Percentiles rank a stretch among this genome's conserved stretches.
These are phyloP conservation scores for Saururus chinensis DNA, from an alignment of 164 flowering plant genomes.

Conservation along the genomic window DNA sequence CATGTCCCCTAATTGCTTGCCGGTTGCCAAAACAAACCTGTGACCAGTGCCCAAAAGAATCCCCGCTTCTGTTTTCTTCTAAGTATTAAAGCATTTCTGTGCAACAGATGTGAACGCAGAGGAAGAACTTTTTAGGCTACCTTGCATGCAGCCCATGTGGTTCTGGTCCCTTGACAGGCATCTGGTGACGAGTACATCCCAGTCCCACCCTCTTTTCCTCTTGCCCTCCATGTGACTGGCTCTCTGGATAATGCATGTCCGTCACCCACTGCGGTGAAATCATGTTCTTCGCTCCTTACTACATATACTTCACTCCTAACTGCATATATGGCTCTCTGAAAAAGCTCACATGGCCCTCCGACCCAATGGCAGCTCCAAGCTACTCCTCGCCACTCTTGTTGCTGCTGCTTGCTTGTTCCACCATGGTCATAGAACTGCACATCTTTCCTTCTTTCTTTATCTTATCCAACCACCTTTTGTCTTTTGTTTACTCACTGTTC, in stretches of 20 bases:
- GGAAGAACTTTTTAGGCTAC: too few relatives aligned
- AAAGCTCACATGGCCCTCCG: neutral
- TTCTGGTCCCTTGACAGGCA: conserved; percentile 7
- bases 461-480: too few relatives aligned
- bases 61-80: too few relatives aligned
- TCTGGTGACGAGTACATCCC: neutral
- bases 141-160: conserved; percentile 6
- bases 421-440: conserved; percentile 15
- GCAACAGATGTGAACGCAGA: too few relatives aligned
- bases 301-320: too few relatives aligned
- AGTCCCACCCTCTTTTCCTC: neutral
- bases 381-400: conserved; percentile 11
- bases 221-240: conserved; percentile 2
- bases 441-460: too few relatives aligned
- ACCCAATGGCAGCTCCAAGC: conserved; percentile 9
- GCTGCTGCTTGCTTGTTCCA: conserved; percentile 12
- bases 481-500: too few relatives aligned
- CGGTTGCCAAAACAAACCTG: too few relatives aligned
- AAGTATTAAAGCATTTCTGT: too few relatives aligned
- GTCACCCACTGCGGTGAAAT: neutral
- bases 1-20: too few relatives aligned
- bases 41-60: too few relatives aligned
- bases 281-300: neutral
- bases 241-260: neutral
- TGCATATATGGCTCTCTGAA: neutral